Conservation (phyloP, 139 green algal species). For the Haematococcus lacustris region DNA sequence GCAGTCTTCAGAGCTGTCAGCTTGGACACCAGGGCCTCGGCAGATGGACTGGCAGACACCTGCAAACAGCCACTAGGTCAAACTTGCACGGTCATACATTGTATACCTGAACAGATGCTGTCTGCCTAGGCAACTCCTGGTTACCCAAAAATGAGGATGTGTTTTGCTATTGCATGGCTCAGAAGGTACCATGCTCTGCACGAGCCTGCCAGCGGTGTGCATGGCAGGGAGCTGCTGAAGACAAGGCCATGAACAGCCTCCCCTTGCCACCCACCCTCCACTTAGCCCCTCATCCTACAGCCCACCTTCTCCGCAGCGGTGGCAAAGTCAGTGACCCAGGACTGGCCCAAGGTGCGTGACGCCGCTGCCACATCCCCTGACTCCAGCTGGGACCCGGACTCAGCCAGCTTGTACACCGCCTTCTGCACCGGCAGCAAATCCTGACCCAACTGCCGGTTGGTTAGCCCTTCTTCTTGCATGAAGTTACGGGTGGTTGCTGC, state of each 20-base stretch:
- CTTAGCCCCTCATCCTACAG: not conserved
- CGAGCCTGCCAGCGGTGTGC: too few relatives aligned
- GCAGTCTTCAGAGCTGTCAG: not conserved
- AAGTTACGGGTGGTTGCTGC: constrained; percentile 15
- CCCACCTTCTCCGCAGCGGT: constrained; percentile 8
- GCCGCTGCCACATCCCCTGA: constrained; percentile 36
- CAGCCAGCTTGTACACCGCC: constrained; percentile 50
- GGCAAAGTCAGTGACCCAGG: constrained; percentile 47
- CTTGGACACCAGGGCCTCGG: constrained; percentile 4
- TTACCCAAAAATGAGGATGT: not conserved
- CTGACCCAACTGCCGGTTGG: constrained; percentile 19
- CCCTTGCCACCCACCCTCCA: too few relatives aligned
- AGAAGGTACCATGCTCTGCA: not conserved
- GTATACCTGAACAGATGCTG: not conserved
- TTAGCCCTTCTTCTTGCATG: constrained; percentile 16
- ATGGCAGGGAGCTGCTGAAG: too few relatives aligned
- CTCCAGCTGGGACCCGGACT: constrained; percentile 43
- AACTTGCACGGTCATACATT: not conserved
- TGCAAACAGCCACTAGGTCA: not conserved
- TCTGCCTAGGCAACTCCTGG: not conserved
- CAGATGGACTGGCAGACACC: constrained; percentile 3
- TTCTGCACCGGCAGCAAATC: constrained; percentile 45
- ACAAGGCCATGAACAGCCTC: too few relatives aligned
- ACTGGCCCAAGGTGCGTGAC: constrained; percentile 31
- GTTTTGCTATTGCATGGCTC: not conserved